Percentiles rank a stretch among this genome's conserved stretches.
Conservation (phyloP, 805 yeast genomes). For the Priceomyces haplophilus region DNA sequence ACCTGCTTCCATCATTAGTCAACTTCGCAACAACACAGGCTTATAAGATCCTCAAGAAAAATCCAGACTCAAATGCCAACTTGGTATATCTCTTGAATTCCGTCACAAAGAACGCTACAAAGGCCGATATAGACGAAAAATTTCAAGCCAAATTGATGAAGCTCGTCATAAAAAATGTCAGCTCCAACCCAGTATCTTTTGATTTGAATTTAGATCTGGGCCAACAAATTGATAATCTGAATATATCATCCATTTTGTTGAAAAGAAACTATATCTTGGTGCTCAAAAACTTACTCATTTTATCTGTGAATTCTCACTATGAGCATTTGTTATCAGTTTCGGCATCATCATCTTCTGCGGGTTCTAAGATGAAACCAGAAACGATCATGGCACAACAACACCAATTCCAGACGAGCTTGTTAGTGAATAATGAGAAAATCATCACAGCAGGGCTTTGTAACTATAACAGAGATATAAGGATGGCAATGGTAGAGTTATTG, state of each 20-base stretch:
- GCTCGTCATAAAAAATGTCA: slow-evolving; percentile 27
- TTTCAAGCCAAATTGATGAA: slow-evolving; percentile 34
- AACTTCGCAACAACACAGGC: slow-evolving; percentile 33
- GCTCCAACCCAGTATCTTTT: slow-evolving; percentile 17
- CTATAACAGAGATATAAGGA: slow-evolving; percentile 32
- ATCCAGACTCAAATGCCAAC: slow-evolving; percentile 22
- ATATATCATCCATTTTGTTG: slow-evolving; percentile 19
- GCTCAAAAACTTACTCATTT: slow-evolving; percentile 29
- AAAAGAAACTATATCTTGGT: slow-evolving; percentile 33
- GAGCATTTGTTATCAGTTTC: slow-evolving; percentile 35
- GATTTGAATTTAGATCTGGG: slow-evolving; percentile 13
- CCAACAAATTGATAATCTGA: slow-evolving; percentile 11
- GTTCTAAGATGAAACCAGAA: slow-evolving; percentile 42
- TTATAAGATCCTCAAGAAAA: slow-evolving; percentile 38
- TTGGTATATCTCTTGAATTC: slow-evolving; percentile 30
- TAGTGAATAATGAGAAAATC: slow-evolving; percentile 28
- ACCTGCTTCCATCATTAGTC: slow-evolving; percentile 33
- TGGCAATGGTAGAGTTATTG: slow-evolving; percentile 35
- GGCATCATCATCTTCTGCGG: slow-evolving; percentile 31
- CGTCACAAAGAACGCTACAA: slow-evolving; percentile 33
- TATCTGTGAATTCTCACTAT: slow-evolving; percentile 35
- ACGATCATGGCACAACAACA: slow-evolving; percentile 39
- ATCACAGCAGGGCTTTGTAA: slow-evolving; percentile 30
- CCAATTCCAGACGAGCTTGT: slow-evolving; percentile 30
- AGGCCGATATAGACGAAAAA: slow-evolving; percentile 40